Conservation (phyloP, 2,329 filamentous ascomycete genomes). For the Diaporthe velutina region DNA sequence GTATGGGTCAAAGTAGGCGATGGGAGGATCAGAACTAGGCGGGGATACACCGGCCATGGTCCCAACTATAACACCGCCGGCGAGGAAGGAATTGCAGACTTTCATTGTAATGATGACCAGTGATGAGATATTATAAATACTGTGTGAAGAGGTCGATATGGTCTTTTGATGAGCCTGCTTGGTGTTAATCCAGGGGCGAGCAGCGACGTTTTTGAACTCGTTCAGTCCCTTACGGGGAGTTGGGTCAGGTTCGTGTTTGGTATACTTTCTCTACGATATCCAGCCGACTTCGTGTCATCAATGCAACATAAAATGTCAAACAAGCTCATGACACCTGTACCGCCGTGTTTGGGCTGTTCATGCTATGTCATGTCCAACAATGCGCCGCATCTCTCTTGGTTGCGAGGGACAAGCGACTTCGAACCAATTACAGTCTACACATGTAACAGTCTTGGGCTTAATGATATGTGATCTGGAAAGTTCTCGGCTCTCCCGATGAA, state of each 20-base stretch:
- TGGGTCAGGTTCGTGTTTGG: neutral
- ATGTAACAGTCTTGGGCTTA: neutral
- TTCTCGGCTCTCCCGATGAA: neutral
- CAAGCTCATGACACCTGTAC: neutral
- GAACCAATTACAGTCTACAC: neutral
- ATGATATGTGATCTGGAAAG: neutral
- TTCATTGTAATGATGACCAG: constrained; percentile 7
- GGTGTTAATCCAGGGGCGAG: neutral
- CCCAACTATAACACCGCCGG: neutral
- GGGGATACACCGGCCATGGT: constrained; percentile 8
- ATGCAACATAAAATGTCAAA: neutral
- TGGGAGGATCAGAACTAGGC: constrained; percentile 23
- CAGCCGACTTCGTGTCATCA: no score
- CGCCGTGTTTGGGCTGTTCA: neutral
- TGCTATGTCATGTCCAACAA: neutral
- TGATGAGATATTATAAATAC: neutral
- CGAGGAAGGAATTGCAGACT: constrained; percentile 3
- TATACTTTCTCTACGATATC: neutral
- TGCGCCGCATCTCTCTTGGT: no score
- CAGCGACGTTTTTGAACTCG: neutral
- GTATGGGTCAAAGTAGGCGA: constrained; percentile 34
- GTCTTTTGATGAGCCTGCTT: no score
- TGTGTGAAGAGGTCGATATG: neutral
- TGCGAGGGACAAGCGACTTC: neutral
- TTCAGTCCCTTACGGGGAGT: neutral